Conservation (phyloP, 2,329 filamentous ascomycete species). For the Paecilomyces fulvus region DNA sequence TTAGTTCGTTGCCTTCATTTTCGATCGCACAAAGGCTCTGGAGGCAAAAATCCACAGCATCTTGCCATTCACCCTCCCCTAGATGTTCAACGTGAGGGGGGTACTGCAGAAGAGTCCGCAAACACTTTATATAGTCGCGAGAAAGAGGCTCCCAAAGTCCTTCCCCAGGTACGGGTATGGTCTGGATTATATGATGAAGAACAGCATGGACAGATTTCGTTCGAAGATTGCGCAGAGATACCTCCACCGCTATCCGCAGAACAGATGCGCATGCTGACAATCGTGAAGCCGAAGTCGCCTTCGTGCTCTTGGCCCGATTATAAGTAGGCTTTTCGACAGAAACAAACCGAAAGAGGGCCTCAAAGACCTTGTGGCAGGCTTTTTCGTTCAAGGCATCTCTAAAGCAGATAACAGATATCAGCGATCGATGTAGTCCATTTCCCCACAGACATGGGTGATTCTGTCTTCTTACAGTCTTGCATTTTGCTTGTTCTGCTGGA, state of each 20-base stretch:
- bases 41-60: slow-evolving; percentile 62
- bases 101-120: slow-evolving; percentile 62
- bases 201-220: slow-evolving; percentile 70
- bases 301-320: slow-evolving; percentile 46
- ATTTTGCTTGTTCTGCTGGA: slow-evolving; percentile 43
- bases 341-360: slow-evolving; percentile 67
- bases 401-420: slow-evolving; percentile 8
- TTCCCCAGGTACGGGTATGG: slow-evolving; percentile 54
- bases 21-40: slow-evolving; percentile 42
- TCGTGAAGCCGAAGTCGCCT: slow-evolving; percentile 45
- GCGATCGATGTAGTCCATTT: slow-evolving; percentile 1
- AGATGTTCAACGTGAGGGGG: slow-evolving; percentile 75
- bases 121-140: slow-evolving; percentile 68
- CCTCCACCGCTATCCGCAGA: slow-evolving; percentile 62
- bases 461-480: slow-evolving; percentile 25
- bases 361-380: slow-evolving; percentile 72
- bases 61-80: slow-evolving; percentile 58
- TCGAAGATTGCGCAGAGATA: slow-evolving; percentile 60
- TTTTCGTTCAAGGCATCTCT: slow-evolving; percentile 57
- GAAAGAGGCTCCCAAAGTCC: slow-evolving; percentile 61
- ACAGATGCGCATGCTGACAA: slow-evolving; percentile 63
- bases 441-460: background rate
- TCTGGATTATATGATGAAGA: slow-evolving; percentile 72
- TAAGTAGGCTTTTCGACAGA: slow-evolving; percentile 60
- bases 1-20: slow-evolving; percentile 20